phyloP scores from a whole-genome alignment of 169 alveolate species.

The Sarcocystis neurona region DNA sequence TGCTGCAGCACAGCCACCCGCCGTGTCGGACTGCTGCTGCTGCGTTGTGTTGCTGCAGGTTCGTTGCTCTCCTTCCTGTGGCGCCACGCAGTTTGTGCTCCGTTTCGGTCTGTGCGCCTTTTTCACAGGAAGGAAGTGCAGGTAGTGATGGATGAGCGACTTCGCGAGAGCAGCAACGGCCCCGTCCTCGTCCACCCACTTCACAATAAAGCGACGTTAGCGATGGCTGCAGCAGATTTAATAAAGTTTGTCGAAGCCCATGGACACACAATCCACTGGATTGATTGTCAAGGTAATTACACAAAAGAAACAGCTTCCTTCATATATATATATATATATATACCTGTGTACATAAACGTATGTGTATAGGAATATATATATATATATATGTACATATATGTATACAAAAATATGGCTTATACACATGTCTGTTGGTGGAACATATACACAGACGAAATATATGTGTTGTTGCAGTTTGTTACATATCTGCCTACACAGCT shows the following conservation, averaged over 20 bases:
- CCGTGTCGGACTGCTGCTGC: background rate
- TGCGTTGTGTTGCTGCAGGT: background rate
- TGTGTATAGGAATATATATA: too few species aligned
- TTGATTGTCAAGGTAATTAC: constrained; percentile 36
- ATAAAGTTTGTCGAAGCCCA: background rate
- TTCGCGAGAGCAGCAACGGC: background rate
- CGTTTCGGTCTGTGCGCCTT: background rate
- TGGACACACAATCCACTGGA: constrained; percentile 13
- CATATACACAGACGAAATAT: too few species aligned
- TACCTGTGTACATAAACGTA: too few species aligned
- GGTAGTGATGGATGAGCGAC: constrained; percentile 25
- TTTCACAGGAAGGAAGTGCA: constrained; percentile 53
- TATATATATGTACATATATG: too few species aligned
- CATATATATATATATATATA: background rate
- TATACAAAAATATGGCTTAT: too few species aligned
- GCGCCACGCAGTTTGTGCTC: background rate
- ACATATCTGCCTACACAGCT: too few species aligned
- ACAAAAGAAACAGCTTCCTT: too few species aligned
- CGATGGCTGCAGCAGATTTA: constrained; percentile 2
- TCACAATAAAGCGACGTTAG: constrained; percentile 44
- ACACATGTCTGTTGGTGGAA: too few species aligned
- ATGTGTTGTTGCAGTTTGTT: too few species aligned
- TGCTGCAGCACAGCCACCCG: background rate
- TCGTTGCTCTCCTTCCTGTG: background rate
- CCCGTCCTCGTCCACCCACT: constrained; percentile 52